Evolutionary conservation across 768 basidiomycete genomes (phyloP), one percentile per base, ranked within the genome.

Genomic region (Tricholoma terreum): DNA sequence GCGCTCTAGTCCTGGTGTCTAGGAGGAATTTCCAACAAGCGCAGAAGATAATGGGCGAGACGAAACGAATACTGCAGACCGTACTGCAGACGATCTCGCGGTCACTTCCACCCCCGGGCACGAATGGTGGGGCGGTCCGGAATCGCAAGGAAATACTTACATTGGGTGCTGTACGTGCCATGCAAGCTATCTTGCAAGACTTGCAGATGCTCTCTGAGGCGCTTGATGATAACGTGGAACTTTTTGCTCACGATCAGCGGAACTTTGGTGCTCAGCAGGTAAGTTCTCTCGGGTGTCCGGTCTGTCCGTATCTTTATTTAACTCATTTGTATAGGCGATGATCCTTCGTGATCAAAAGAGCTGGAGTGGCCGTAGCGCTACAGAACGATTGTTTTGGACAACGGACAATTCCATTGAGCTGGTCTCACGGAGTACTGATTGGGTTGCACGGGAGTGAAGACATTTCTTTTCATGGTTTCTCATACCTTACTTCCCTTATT

Each of bases 251-350:
- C 67, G 93, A 95, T 71, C 90, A 94, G 67, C 81, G 95, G 55
- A 97, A 97, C 72, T 94, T 94, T 71, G 94, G 93, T 54, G 95
- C 97, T 56, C 97, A 99, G 70, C 97, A 97, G 86, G 93, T 93
- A 61, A 56, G 77, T 72, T 9, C 53, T 54, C 48, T 31, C 42
- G 12, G 27, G 21, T 19, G 40, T 58, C 56, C 14, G 19, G 50
- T 50, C 30, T 27, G 12, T 3, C 45, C 1, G 27, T 17, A 27
- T 48, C 19, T 35, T 42, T 27, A 40, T 40, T 40, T 36, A 58
- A 24, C 45, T 19, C 52, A 36, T 52, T 27, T 10, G 15, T 31
- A 24, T 61, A 96, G 91, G 96, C 96, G 15, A 95, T 97, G 87
- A 93, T 98, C 56, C 77, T 99, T 11, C 83, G 96, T 22, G 92